These are phyloP conservation scores for Penicillium maclennaniae DNA, from an alignment of 495 filamentous ascomycete genomes.

Conservation along the genomic window DNA sequence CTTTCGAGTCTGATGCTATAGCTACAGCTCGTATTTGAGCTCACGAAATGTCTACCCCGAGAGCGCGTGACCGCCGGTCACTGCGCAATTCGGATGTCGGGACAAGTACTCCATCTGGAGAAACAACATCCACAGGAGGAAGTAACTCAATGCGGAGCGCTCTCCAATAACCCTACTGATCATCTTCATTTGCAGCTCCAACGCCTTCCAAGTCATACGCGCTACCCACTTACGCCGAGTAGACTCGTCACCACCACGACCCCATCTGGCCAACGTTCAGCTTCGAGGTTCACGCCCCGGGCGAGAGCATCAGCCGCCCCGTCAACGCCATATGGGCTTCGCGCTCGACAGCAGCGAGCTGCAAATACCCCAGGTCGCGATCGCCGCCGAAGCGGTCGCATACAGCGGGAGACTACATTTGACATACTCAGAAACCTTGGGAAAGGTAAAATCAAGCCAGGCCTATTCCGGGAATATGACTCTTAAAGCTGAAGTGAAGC, in stretches of 20 bases:
- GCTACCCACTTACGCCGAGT: constrained; percentile 39
- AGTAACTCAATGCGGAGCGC: constrained; percentile 2
- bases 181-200: constrained; percentile 24
- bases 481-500: background rate
- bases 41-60: constrained; percentile 36
- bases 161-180: background rate
- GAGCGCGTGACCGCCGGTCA: constrained; percentile 33
- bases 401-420: constrained; percentile 72
- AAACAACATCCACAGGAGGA: constrained; percentile 33
- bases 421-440: constrained; percentile 66
- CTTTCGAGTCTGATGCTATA: background rate
- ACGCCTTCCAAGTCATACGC: constrained; percentile 34
- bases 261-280: constrained; percentile 35
- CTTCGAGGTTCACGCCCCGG: constrained; percentile 36
- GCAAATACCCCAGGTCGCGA: constrained; percentile 70
- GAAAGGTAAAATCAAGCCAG: constrained; percentile 36
- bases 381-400: constrained; percentile 60
- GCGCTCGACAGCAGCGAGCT: constrained; percentile 69
- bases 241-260: constrained; percentile 32
- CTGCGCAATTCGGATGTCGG: constrained; percentile 22
- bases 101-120: constrained; percentile 29
- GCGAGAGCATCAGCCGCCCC: constrained; percentile 39
- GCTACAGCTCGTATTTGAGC: background rate
- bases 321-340: constrained; percentile 69
- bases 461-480: background rate